A percentile compares a stretch with the other conserved stretches of the same genome.
phyloP scores from a whole-genome alignment of 2,329 filamentous ascomycete species.

The Hymenotorrendiella dingleyae region DNA sequence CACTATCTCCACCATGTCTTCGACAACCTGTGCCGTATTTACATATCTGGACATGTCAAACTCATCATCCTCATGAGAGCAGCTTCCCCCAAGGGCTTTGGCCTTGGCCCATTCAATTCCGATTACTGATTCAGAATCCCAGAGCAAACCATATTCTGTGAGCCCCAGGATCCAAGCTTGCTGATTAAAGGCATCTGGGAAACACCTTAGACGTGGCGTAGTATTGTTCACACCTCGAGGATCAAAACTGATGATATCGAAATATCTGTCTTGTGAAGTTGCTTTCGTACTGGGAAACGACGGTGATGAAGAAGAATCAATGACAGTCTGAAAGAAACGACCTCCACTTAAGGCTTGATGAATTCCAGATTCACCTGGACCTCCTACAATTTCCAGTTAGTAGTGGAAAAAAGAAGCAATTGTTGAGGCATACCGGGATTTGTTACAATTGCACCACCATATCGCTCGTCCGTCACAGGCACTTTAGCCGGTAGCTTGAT shows the following conservation, averaged over 20 bases:
- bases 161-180: background rate
- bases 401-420: no score
- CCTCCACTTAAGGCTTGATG: slow-evolving; percentile 22
- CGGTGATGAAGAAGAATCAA: slow-evolving; percentile 18
- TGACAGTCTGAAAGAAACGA: slow-evolving; percentile 23
- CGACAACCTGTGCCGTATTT: background rate
- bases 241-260: slow-evolving; percentile 37
- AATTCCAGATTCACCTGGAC: slow-evolving; percentile 35
- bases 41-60: background rate
- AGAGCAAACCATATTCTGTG: background rate
- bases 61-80: background rate
- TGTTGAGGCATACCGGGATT: slow-evolving; percentile 36
- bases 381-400: slow-evolving; percentile 16
- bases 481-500: slow-evolving; percentile 35
- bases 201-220: slow-evolving; percentile 30
- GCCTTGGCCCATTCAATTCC: background rate
- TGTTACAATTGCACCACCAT: slow-evolving; percentile 34
- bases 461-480: slow-evolving; percentile 30
- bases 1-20: background rate
- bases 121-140: background rate
- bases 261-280: slow-evolving; percentile 24
- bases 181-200: slow-evolving; percentile 21
- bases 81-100: background rate
- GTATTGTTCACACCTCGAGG: slow-evolving; percentile 36
- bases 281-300: no score